Conservation (phyloP, 2,329 filamentous ascomycete genomes). For the Exserohilum rostratum region DNA sequence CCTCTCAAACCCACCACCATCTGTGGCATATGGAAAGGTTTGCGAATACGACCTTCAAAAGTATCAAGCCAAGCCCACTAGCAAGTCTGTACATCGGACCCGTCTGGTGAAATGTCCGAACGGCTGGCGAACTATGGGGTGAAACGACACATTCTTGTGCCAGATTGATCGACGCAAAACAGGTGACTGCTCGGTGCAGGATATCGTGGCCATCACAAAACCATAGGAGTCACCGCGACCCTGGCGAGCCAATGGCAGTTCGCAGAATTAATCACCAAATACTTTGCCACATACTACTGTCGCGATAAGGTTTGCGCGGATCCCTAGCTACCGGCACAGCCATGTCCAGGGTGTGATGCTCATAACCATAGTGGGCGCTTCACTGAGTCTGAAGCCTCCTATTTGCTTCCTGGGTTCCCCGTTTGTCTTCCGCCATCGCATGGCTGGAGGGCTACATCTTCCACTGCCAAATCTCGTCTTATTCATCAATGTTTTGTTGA, state of each 20-base stretch:
- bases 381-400: neutral
- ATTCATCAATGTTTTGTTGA: slow-evolving; percentile 2
- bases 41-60: too few species aligned
- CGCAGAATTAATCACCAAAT: slow-evolving; percentile 19
- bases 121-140: slow-evolving; percentile 5
- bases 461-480: neutral
- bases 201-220: slow-evolving; percentile 16
- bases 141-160: slow-evolving; percentile 15
- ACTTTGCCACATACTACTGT: slow-evolving; percentile 14
- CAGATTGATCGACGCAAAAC: slow-evolving; percentile 23
- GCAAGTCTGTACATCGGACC: neutral
- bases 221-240: slow-evolving; percentile 8
- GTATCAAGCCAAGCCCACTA: neutral
- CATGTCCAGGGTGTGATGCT: slow-evolving; percentile 10
- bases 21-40: too few species aligned
- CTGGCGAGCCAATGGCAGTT: slow-evolving; percentile 15
- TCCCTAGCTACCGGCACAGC: slow-evolving; percentile 13
- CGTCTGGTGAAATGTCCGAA: neutral
- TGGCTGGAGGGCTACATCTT: slow-evolving; percentile 7
- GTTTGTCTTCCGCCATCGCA: slow-evolving; percentile 8
- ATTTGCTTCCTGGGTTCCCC: slow-evolving; percentile 1
- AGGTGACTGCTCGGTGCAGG: slow-evolving; percentile 28
- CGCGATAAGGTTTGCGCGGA: slow-evolving; percentile 16
- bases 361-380: slow-evolving; percentile 20
- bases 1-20: too few species aligned